These are phyloP conservation scores for Malus hybrid DNA, from an alignment of 331 rosid genomes.

Conservation along the genomic window DNA sequence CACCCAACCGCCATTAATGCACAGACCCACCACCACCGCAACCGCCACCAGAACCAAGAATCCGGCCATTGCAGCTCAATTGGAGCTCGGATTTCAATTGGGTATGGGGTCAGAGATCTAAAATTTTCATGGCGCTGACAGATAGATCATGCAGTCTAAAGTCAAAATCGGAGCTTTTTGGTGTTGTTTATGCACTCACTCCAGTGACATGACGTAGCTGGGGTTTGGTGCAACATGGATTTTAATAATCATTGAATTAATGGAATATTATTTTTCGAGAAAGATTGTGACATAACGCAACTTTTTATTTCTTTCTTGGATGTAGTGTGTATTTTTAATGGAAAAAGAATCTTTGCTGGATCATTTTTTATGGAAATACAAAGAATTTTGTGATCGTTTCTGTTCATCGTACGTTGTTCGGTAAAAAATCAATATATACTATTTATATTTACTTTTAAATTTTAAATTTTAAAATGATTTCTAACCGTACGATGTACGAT, in stretches of 20 bases:
- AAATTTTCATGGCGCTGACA: slow-evolving; percentile 19
- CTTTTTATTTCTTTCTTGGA: too few relatives aligned
- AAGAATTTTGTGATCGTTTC: rapidly evolving
- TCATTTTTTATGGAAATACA: too few relatives aligned
- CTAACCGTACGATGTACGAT: too few relatives aligned
- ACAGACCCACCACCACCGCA: slow-evolving; percentile 19
- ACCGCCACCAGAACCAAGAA: slow-evolving; percentile 25
- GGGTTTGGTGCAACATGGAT: slow-evolving; percentile 2
- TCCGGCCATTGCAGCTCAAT: slow-evolving; percentile 42
- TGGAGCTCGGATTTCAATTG: slow-evolving; percentile 37
- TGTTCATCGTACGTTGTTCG: rapidly evolving
- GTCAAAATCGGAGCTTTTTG: slow-evolving; percentile 1
- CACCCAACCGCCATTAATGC: slow-evolving; percentile 22
- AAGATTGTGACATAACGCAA: too few relatives aligned
- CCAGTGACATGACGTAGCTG: background rate
- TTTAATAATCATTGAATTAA: background rate
- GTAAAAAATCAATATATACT: too few relatives aligned
- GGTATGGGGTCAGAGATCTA: slow-evolving; percentile 42
- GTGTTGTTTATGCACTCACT: background rate
- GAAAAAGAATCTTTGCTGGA: too few relatives aligned
- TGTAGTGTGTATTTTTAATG: too few relatives aligned
- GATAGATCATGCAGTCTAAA: background rate
- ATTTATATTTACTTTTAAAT: too few relatives aligned
- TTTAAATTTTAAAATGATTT: too few relatives aligned
- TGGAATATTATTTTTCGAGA: background rate